These are phyloP conservation scores for Monsonia emarginata DNA, from an alignment of 441 rosid species.

Conservation along the genomic window DNA sequence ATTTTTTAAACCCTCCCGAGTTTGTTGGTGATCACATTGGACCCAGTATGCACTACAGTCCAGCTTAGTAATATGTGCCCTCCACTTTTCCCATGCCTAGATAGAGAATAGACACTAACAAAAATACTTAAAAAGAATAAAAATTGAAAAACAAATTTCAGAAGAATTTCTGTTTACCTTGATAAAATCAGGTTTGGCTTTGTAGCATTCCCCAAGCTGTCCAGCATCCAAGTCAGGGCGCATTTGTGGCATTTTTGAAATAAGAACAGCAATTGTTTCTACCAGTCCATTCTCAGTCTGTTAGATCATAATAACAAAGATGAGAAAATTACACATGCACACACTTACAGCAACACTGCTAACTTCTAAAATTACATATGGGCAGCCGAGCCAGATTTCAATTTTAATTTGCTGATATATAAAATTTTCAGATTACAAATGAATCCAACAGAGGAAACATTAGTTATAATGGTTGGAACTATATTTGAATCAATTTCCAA, in stretches of 20 bases:
- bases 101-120: constrained; percentile 15
- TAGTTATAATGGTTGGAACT: not conserved
- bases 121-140: constrained; percentile 4
- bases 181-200: constrained; percentile 78
- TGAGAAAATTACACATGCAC: constrained; percentile 10
- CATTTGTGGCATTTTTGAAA: constrained; percentile 87
- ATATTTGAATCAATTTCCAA: not conserved
- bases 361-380: not conserved
- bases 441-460: not conserved
- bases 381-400: not conserved
- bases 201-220: constrained; percentile 70
- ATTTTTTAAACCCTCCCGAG: constrained; percentile 77
- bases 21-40: constrained; percentile 65
- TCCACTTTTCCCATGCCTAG: constrained; percentile 95
- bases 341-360: not conserved
- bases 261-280: constrained; percentile 81
- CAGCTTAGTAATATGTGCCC: constrained; percentile 67
- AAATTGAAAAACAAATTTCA: not conserved
- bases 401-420: not conserved
- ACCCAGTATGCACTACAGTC: constrained; percentile 79
- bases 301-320: constrained; percentile 23
- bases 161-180: constrained; percentile 42
- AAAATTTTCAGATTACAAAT: not conserved
- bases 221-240: constrained; percentile 52
- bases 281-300: constrained; percentile 92